Base-by-base conservation (phyloP, 2,329 filamentous ascomycete genomes). In the Hypoxylon sp. region DNA sequence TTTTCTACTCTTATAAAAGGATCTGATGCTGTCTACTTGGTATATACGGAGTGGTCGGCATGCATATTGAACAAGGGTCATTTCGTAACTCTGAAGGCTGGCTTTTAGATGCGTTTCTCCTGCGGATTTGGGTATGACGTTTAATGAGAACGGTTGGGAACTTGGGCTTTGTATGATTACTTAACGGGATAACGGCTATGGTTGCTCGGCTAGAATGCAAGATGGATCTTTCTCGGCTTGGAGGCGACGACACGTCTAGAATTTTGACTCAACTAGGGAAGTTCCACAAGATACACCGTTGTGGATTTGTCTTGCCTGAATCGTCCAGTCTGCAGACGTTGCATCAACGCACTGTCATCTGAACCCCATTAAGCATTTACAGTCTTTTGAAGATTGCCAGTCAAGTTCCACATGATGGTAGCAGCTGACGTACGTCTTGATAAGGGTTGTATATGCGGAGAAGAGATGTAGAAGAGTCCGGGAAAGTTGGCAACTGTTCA, bases 351-450 rank as follows among this genome's bases (percentile, higher is more conserved):
- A 46, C 28, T 61, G 48, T 68, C 62, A 68, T 64, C 55, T 68
- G 65, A 57, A 51, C 33, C 9, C 30, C 7, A 57, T 51, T 49
- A 9, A 42, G 32, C 32, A 24, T 26, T 5, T 30, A 2, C 9
- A 12, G 26, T 49, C 48, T 40, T 9, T 18, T 53, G 9, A 60
- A 28, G 60, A 45, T 45, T 67, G 49, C 50, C n/a, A 46, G 30
- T 30, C 36, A 40, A 48, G 67, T 65, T 61, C 67, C 58, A 65
- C 53, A 33, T n/a, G 54, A 61, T 33, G 11, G 12, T 28, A 53
- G 46, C 67, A 61, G 59, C 40, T 70, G 67, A 68, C 48, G 32
- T 22, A 49, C 62, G 65, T 28, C 61, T 55, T 51, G 52, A 65
- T 65, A 44, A 65, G 58, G 52, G 59, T 44, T 44, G 45, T 28